Base-by-base conservation (phyloP, 208 protist genomes). In the Angomonas deanei region DNA sequence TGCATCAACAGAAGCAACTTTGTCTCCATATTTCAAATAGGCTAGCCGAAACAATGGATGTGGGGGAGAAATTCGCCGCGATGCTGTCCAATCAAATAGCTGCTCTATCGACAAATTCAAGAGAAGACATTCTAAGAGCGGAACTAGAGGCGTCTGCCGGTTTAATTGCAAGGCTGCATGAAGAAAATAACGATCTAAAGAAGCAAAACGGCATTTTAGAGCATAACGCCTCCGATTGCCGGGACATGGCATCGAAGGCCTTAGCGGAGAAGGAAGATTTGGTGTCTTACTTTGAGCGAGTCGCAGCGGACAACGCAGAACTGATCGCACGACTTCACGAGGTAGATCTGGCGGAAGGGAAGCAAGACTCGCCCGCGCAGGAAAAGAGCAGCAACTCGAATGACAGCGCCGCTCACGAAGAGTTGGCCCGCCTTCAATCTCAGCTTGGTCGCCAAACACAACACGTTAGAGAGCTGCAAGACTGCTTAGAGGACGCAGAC, bases 371-470 rank as follows among this genome's bases (percentile, higher is more conserved):
- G 27, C 27, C 50, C 19, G 47, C 55, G 47, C 15, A 11, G 21
- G 10, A 54, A 10, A 34, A 38, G 28, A 52, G 21, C 56, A 5
- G 66, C 42, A 62, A 32, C 23, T 11, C 23, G 54, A 31, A 63
- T 6, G 28, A 54, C 13, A n/a, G n/a, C n/a, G n/a, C n/a, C n/a
- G 17, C 50, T 2, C 52, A 54, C 11, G 54, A 75, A 49, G 64
- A 80, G 59, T 72, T 80, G 19, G 61, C 47, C 28, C 42, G 46
- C 2, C 58, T 84, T 17, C 70, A 62, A 3, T 65, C 69, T 0
- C 78, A 81, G 39, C 47, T 80, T 26, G 66, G 78, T 0, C 70
- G 74, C 0, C 78, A 84, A 46, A 76, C 67, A 10, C 27, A n/a
- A 0, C 46, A 71, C 32, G 32, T 82, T 42, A 71, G 72, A 32